Base-by-base conservation (phyloP, 2,329 filamentous ascomycete species). In the Aspergillus unguis region DNA sequence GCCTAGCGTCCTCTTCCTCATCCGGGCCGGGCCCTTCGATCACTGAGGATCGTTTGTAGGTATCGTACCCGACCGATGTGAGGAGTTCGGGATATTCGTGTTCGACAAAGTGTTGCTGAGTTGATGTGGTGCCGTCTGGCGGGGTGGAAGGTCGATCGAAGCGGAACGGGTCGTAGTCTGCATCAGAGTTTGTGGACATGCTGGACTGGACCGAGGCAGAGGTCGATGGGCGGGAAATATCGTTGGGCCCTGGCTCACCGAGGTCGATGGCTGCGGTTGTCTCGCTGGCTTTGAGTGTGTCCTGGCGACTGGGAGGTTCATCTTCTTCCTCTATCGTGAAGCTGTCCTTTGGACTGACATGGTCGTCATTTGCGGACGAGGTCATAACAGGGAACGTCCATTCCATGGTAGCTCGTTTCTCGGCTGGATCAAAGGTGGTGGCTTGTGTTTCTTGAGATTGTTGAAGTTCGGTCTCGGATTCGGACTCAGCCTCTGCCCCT, bases 351-450 rank as follows among this genome's bases (percentile, higher is more conserved):
- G 32, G 32, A 11, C 29, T 50, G 9, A 38, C 53, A 29, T 40
- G 29, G 10, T 52, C 45, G 10, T 40, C 45, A 50, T 57, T 58
- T 43, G 51, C 60, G 3, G 63, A 46, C 1, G 65, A 49, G 5
- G 55, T 67, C 68, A 73, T 74, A 3, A 72, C 65, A 6, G 79
- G 78, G 55, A 82, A 82, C 9, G 75, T 80, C 80, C 80, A 84
- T 32, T 81, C 78, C 67, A 77, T 77, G 4, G 72, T 75, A 11
- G 71, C 71, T 5, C 72, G 68, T 44, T 71, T 73, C 10, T 63
- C 73, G 2, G 58, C 56, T 23, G 57, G 58, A 26, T 66, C 63
- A 9, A 44, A 26, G 32, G 58, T 47, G 7, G 64, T 31, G 62
- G 55, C 11, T 40, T 49, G n/a, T 17, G 51, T 47, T 23, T 56